phyloP scores from a whole-genome alignment of 2,329 filamentous ascomycete genomes.

The Acrocalymma vagum region DNA sequence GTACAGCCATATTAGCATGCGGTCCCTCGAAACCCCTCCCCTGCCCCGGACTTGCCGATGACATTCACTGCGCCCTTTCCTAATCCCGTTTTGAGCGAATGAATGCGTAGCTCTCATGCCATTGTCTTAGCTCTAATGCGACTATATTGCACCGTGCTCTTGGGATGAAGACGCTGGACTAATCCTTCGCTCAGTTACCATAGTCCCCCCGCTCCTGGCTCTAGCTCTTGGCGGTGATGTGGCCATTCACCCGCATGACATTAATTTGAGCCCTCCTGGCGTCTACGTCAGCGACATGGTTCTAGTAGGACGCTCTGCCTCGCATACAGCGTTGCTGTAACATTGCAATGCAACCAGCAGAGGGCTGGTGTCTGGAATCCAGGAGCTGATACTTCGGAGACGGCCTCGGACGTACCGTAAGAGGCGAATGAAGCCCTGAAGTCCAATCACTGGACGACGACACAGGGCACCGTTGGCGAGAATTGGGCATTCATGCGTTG shows the following conservation, averaged over 20 bases:
- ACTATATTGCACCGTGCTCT: constrained; percentile 9
- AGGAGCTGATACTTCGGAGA: constrained; percentile 16
- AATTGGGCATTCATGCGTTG: constrained; percentile 15
- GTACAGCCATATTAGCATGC: constrained; percentile 6
- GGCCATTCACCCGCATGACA: constrained; percentile 11
- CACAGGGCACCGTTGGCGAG: constrained; percentile 10
- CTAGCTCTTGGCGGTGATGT: constrained; percentile 2
- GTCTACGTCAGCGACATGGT: constrained; percentile 12
- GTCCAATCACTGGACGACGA: constrained; percentile 12
- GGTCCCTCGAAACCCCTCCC: constrained; percentile 6
- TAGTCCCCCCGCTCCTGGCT: constrained; percentile 6
- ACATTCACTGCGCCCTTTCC: constrained; percentile 8
- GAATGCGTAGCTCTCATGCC: constrained; percentile 11
- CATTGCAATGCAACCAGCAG: constrained; percentile 20
- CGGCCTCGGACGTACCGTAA: constrained; percentile 9
- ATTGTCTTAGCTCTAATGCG: constrained; percentile 9
- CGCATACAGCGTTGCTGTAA: constrained; percentile 20
- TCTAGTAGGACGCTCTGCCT: constrained; percentile 18
- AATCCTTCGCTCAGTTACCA: no score
- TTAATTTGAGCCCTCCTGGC: constrained; percentile 10
- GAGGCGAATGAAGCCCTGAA: constrained; percentile 15
- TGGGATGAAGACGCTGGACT: no score
- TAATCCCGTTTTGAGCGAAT: constrained; percentile 8
- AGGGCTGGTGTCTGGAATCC: constrained; percentile 13
- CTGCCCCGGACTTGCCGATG: constrained; percentile 8